Percentiles rank a stretch among this genome's conserved stretches.
Conservation (phyloP, 257 asterid species). For the Jaltomata sinuosa region DNA sequence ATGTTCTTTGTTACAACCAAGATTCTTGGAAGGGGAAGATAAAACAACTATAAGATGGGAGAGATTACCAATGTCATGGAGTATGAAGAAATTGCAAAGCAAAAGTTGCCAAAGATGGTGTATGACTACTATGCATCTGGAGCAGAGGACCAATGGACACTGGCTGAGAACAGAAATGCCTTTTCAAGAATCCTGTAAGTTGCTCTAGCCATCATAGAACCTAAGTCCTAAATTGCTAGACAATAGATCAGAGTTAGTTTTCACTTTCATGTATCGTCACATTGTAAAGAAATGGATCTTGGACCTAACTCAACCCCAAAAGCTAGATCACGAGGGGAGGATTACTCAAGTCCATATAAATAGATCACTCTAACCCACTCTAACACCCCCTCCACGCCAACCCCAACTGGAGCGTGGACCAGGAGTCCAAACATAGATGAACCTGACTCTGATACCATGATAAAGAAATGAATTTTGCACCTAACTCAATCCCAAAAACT, state of each 20-base stretch:
- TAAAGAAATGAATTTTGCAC: too few relatives aligned
- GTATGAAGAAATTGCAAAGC: conserved; percentile 81
- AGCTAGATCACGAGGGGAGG: not conserved
- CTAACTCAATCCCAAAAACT: too few relatives aligned
- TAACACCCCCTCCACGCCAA: too few relatives aligned
- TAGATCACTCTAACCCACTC: not conserved
- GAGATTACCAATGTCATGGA: conserved; percentile 77
- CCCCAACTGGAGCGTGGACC: too few relatives aligned
- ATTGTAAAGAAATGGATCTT: not conserved
- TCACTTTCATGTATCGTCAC: not conserved
- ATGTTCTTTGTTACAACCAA: not conserved
- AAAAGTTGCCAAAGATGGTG: conserved; percentile 84
- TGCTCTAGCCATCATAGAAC: not conserved
- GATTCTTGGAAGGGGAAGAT: not conserved
- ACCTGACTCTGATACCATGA: too few relatives aligned
- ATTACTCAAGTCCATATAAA: not conserved
- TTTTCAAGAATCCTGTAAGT: conserved; percentile 17
- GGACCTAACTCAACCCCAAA: not conserved
- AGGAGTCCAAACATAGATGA: too few relatives aligned
- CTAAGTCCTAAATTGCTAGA: not conserved
- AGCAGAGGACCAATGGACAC: conserved; percentile 17
- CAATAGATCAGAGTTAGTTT: not conserved
- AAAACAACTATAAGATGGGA: conserved; percentile 33
- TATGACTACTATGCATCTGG: conserved; percentile 23
- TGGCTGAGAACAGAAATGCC: conserved; percentile 20